A percentile compares a stretch with the other conserved stretches of the same genome.
phyloP scores from a whole-genome alignment of 192 early-diverging fungal genomes.

The Linnemannia exigua region DNA sequence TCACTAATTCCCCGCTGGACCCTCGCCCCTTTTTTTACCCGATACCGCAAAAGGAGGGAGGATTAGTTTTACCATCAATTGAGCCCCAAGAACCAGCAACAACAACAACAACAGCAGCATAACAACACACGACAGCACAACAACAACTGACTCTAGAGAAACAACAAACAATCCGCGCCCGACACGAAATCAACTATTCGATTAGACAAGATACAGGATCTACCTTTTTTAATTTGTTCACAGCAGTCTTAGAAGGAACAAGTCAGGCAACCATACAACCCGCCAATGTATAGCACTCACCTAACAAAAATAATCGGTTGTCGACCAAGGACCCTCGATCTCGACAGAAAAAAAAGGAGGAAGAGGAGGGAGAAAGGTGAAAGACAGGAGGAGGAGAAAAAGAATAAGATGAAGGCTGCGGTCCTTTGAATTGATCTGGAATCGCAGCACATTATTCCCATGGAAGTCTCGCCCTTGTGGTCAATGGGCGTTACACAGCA shows the following conservation, averaged over 20 bases:
- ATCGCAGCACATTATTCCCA: background rate
- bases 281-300: background rate
- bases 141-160: background rate
- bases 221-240: background rate
- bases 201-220: background rate
- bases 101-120: background rate
- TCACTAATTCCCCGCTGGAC: slow-evolving; percentile 18
- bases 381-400: background rate
- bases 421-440: background rate
- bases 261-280: background rate
- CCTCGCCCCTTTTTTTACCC: background rate
- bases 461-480: background rate
- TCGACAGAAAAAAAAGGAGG: background rate
- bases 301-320: background rate
- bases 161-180: no score
- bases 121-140: background rate
- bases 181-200: background rate
- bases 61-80: background rate
- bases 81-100: background rate
- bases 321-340: background rate
- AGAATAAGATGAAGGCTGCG: background rate
- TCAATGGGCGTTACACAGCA: background rate
- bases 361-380: background rate
- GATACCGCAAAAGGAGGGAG: background rate
- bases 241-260: background rate